Evolutionary conservation across 768 basidiomycete species (phyloP), one percentile per base, ranked within the genome.

Genomic region (Cytidiella melzeri): DNA sequence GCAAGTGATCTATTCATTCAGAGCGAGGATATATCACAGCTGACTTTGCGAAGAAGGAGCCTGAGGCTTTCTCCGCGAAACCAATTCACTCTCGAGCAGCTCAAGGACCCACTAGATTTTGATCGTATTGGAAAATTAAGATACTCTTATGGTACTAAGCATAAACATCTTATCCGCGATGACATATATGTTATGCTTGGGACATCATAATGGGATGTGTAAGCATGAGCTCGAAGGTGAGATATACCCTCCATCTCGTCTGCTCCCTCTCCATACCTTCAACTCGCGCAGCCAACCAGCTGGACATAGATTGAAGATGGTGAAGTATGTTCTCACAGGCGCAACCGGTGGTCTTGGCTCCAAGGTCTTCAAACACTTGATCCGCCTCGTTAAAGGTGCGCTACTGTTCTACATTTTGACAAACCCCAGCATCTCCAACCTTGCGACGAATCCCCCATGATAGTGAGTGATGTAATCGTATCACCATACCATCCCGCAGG

Each of bases 301-400:
- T 43, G 12, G 43, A 58, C 2, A 64, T 57, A 6, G 73, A 56
- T 18, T 64, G 56, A 34, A 34, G 15, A 60, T 62, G 61, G 53
- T 48, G 19, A 66, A 59, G 48, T 66, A 67, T 58, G 63, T 68
- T 12, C 50, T 70, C 23, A 69, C 69, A 5, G 69, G 69, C 11
- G 57, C 66, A 9, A 69, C 68, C 3, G 69, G 69, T 38, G 58
- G 62, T 25, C 65, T 70, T 19, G 69, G 69, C 30, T 64, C 64
- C 11, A 62, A 58, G 18, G 63, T 70, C 25, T 54, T 70, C 50
- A 60, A 62, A 44, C 55, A 67, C 50, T 54, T 66, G 27, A 51
- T 65, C 37, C 47, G 55, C 23, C 61, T 63, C 47, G 58, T 67
- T 6, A 62, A 62, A 11, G 41, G 61, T 59, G 42, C 9, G 44